Conservation (phyloP, 371 early-diverging fungal genomes). For the Rhizopus stolonifer region DNA sequence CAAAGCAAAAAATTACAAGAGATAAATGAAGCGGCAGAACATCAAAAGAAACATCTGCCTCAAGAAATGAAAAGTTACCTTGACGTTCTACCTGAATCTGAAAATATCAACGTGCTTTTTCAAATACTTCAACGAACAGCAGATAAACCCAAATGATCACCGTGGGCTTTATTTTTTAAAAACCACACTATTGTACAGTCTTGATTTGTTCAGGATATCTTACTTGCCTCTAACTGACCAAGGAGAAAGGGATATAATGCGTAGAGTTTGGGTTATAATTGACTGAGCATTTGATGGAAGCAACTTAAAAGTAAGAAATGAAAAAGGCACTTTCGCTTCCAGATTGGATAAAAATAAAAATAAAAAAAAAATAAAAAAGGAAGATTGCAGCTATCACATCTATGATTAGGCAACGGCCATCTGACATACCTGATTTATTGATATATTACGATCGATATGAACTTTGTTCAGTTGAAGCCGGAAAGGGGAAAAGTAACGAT, state of each 20-base stretch:
- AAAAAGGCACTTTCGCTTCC: conserved; percentile 6
- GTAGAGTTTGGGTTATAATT: conserved; percentile 11
- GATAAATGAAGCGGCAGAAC: conserved; percentile 6
- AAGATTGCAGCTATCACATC: not conserved
- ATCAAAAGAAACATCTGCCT: conserved; percentile 9
- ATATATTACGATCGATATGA: conserved; percentile 1
- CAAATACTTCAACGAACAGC: conserved; percentile 8
- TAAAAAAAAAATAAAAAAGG: too few species aligned
- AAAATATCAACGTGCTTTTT: conserved; percentile 5
- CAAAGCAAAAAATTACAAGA: conserved; percentile 7
- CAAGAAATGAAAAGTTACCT: conserved; percentile 6
- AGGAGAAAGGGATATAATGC: conserved; percentile 6
- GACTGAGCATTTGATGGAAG: conserved; percentile 11
- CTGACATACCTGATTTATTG: not conserved
- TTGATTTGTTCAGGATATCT: conserved; percentile 4
- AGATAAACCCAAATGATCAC: not conserved
- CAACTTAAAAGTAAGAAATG: not conserved
- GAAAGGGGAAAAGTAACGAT: not conserved
- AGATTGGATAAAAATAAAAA: conserved; percentile 8
- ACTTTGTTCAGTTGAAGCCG: conserved; percentile 3
- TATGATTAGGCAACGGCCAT: not conserved
- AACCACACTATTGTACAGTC: conserved; percentile 14
- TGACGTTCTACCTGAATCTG: conserved; percentile 10
- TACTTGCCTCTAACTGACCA: conserved; percentile 10
- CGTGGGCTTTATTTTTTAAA: conserved; percentile 10